phyloP scores from a whole-genome alignment of 257 asterid species.

The Scutellaria barbata region DNA sequence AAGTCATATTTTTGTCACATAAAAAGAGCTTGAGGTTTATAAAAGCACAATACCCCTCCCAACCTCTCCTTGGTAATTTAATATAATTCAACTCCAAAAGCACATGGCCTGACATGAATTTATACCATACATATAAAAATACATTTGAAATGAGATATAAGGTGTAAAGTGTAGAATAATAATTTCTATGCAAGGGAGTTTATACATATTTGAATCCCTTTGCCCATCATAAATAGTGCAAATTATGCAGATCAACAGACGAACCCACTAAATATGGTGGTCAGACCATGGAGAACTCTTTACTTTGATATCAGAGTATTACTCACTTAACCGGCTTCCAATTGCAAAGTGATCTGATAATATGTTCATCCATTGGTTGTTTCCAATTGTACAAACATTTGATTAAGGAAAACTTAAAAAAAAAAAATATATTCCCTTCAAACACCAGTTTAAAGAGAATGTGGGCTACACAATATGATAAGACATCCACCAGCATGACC shows the following conservation, averaged over 20 bases:
- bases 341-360: background rate
- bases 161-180: background rate
- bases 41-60: background rate
- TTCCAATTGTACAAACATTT: background rate
- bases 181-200: background rate
- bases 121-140: background rate
- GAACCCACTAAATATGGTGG: background rate
- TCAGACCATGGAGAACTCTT: background rate
- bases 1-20: background rate
- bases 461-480: background rate
- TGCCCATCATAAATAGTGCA: background rate
- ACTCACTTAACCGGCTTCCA: background rate
- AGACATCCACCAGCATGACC: background rate
- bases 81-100: conserved; percentile 9
- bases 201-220: background rate
- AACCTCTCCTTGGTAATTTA: background rate
- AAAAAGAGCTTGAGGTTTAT: background rate
- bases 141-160: background rate
- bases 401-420: background rate
- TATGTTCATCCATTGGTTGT: background rate
- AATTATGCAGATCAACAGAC: background rate
- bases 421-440: background rate
- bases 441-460: background rate
- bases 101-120: background rate
- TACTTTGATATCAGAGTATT: background rate